Base-by-base conservation (phyloP, 495 filamentous ascomycete genomes). In the Penicillium herquei region DNA sequence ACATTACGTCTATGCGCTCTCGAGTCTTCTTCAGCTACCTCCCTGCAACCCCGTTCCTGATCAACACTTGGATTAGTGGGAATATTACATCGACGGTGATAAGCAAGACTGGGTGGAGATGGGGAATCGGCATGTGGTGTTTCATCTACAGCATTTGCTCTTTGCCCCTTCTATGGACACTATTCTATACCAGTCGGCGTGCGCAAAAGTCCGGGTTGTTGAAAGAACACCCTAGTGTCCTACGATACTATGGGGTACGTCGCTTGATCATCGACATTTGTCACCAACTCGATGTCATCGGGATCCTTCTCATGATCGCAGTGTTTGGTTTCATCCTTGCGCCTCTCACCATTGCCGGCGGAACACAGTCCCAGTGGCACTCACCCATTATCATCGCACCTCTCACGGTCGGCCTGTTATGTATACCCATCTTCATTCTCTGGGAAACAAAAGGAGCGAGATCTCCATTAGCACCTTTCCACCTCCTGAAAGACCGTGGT, bases 41-140 rank as follows among this genome's bases (percentile, higher is more conserved):
- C 3, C 54, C 54, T 6, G 49, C 39, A 6, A 39, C 48, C 7
- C 54, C 47, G 1, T 50, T 44, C n/a, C 13, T 57, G 6, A 57
- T 57, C 48, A 57, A 50, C 26, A 51, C 54, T 3, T 57, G 54
- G 54, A 51, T 57, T 13, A 51, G 47, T 33, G 54, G 54, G 12
- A 51, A 47, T 17, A 57, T 57, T 17, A 45, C 54, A 7, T 33
- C 31, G 4, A 32, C 49, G 1, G 54, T 57, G 44, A 14, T 57
- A 6, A 30, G 30, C 7, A 41, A 14, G 6, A 45, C 48, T 7
- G 33, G 33, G 8, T 57, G 54, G 54, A 31, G 47, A 8, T 57
- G 54, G 54, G 54, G 54, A 12, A 51, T 57, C 12, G 54, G 54
- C 32, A 57, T 57, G 54, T 57, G 54, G 54, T 45, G 48, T n/a